Evolutionary conservation across 2,329 filamentous ascomycete species (phyloP), one percentile per base, ranked within the genome.

Genomic region (Stemphylium lycopersici): DNA sequence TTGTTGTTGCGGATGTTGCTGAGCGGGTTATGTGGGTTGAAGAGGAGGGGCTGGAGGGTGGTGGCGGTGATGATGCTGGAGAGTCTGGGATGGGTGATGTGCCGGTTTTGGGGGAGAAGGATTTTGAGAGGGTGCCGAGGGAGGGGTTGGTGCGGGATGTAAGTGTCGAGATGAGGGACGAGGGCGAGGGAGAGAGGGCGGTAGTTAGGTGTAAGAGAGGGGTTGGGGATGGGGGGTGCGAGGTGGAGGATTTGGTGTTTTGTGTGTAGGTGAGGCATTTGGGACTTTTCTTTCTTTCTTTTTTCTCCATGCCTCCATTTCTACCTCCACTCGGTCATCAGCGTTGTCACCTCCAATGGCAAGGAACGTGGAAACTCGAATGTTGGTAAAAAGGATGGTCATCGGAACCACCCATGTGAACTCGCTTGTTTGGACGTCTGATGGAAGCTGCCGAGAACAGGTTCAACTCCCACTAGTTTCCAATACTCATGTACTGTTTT

Each of bases 21-120:
- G 33, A 29, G n/a, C 24, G 40, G 11, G 55, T 58, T 1, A 55
- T 55, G 37, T n/a, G 37, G 26, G 18, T 50, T 26, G 55, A 58
- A 39, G 55, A 53, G 18, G 22, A 41, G 5, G 18, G 2, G 4
- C 4, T 18, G 6, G 6, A 7, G 3, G 10, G 7, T 33, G 32
- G n/a, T 22, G 6, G 3, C 7, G 16, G 29, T 24, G 13, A 12
- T 13, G 40, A 39, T 3, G 20, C 4, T 20, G 16, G 46, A 0
- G 36, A 33, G 15, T 41, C 49, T n/a, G 11, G 22, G 7, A 8
- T 56, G 4, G 7, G 12, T 4, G 29, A 53, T 1, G 16, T 45
- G 2, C 50, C 49, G 3, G 32, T 16, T 13, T 4, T 48, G 15
- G 29, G 31, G 15, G 20, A 15, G n/a, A 11, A 6, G 5, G 32